Evolutionary conservation across 2,329 filamentous ascomycete genomes (phyloP).

Genomic region (Sarocladium brachiariae): DNA sequence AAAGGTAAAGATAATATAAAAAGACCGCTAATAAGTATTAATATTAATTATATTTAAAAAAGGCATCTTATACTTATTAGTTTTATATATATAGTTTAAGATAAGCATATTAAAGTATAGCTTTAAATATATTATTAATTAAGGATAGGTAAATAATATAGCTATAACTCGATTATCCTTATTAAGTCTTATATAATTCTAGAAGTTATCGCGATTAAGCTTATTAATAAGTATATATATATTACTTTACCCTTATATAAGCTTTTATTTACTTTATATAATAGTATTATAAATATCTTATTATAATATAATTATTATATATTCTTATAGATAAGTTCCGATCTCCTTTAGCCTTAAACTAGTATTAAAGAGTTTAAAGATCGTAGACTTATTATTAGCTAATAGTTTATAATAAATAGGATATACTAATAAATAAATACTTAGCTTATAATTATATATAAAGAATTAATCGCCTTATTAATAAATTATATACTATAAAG

Average conservation of each 20-base stretch:
- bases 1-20: conserved; percentile 18
- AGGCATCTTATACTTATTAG: conserved; percentile 17
- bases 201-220: conserved; percentile 16
- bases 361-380: conserved; percentile 11
- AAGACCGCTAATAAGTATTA: conserved; percentile 15
- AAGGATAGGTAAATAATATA: conserved; percentile 18
- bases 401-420: neutral
- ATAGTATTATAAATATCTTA: conserved; percentile 18
- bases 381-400: neutral
- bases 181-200: conserved; percentile 14
- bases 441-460: no score
- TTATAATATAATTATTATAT: conserved; percentile 12
- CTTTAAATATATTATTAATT: conserved; percentile 17
- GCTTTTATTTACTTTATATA: conserved; percentile 11
- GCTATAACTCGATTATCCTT: conserved; percentile 14
- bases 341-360: conserved; percentile 14
- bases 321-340: neutral
- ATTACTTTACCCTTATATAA: conserved; percentile 14
- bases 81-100: conserved; percentile 19
- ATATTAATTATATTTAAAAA: conserved; percentile 17
- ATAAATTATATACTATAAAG: no score
- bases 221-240: conserved; percentile 17
- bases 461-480: no score
- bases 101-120: conserved; percentile 15
- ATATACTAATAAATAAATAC: neutral